Conservation (phyloP, 768 basidiomycete species). For the Hebeloma cylindrosporum region DNA sequence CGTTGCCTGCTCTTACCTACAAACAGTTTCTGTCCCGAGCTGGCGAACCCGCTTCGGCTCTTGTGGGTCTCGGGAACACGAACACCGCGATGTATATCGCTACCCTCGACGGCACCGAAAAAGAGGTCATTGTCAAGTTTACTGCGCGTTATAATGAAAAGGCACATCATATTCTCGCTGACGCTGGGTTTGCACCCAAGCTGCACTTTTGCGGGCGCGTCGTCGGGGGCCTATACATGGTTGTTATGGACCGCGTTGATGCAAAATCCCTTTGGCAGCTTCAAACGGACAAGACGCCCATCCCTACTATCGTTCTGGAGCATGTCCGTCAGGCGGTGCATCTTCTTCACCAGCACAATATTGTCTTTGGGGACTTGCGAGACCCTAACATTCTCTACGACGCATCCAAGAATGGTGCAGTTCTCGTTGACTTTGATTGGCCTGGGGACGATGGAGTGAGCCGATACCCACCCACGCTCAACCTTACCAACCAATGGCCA, state of each 20-base stretch:
- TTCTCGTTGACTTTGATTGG: conserved; percentile 33
- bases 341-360: conserved; percentile 15
- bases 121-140: conserved; percentile 25
- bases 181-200: conserved; percentile 17
- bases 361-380: conserved; percentile 32
- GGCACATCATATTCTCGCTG: conserved; percentile 19
- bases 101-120: conserved; percentile 12
- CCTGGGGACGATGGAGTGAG: conserved; percentile 18
- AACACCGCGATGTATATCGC: conserved; percentile 20
- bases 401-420: conserved; percentile 8
- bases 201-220: conserved; percentile 18
- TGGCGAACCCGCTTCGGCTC: conserved; percentile 14
- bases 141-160: conserved; percentile 18
- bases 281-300: conserved; percentile 24
- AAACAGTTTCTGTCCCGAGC: conserved; percentile 11
- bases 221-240: conserved; percentile 21
- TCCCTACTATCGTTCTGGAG: conserved; percentile 9
- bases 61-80: conserved; percentile 15
- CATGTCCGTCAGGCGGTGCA: conserved; percentile 14
- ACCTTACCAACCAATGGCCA: conserved; percentile 13
- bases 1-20: conserved; percentile 17
- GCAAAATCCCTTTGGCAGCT: conserved; percentile 15
- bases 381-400: conserved; percentile 22
- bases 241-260: conserved; percentile 20
- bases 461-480: conserved; percentile 25